These are phyloP conservation scores for Stachybotrys chlorohalonatus DNA, from an alignment of 2,329 filamentous ascomycete genomes.

Conservation along the genomic window DNA sequence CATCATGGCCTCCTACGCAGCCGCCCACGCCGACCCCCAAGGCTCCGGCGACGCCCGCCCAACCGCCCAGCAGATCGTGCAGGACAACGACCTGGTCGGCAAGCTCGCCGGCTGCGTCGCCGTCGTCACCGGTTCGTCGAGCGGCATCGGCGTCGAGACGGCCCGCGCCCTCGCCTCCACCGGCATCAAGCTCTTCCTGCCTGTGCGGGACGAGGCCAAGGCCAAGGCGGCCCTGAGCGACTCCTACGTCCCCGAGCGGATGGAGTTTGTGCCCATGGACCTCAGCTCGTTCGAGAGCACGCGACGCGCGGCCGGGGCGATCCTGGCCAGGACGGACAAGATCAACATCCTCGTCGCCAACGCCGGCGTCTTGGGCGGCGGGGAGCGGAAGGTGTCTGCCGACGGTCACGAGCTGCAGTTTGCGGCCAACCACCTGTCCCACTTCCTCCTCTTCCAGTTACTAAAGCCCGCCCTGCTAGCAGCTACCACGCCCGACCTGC, in stretches of 20 bases:
- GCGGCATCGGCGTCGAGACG: slow-evolving; percentile 28
- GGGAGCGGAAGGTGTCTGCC: neutral
- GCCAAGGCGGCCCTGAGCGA: slow-evolving; percentile 16
- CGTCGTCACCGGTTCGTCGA: slow-evolving; percentile 27
- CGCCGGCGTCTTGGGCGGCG: slow-evolving; percentile 10
- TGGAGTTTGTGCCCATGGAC: slow-evolving; percentile 24
- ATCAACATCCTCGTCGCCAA: slow-evolving; percentile 14
- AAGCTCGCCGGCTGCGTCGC: slow-evolving; percentile 22
- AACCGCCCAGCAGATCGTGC: slow-evolving; percentile 22
- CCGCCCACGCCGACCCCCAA: slow-evolving; percentile 6
- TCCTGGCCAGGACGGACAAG: slow-evolving; percentile 4
- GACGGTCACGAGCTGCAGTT: slow-evolving; percentile 10
- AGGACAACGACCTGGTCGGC: slow-evolving; percentile 16
- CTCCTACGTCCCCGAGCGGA: slow-evolving; percentile 6
- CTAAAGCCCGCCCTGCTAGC: slow-evolving; percentile 3
- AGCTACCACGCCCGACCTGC: neutral
- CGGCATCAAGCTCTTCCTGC: slow-evolving; percentile 25
- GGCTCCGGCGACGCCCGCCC: slow-evolving; percentile 21
- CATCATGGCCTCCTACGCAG: slow-evolving; percentile 6
- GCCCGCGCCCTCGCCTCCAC: slow-evolving; percentile 25
- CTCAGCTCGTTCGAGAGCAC: slow-evolving; percentile 19
- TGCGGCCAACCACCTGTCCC: slow-evolving; percentile 8
- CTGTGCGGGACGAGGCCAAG: slow-evolving; percentile 23
- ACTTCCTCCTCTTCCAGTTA: slow-evolving; percentile 7
- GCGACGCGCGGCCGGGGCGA: slow-evolving; percentile 10